Percentiles rank a stretch among this genome's conserved stretches.
phyloP scores from a whole-genome alignment of 176 grass and related monocot species.

The Aechmea fasciata region DNA sequence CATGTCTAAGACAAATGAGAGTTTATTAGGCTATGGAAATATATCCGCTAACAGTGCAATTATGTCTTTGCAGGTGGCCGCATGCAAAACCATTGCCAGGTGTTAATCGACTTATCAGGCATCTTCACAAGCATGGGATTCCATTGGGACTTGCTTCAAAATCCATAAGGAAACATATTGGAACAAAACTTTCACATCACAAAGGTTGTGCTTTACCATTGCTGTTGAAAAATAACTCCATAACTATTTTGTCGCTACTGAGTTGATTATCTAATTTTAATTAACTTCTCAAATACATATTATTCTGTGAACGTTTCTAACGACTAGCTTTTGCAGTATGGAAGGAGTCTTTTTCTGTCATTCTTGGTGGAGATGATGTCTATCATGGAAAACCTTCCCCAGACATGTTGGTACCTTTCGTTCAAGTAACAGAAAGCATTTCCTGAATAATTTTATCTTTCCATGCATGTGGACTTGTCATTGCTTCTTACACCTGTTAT shows the following conservation, averaged over 20 bases:
- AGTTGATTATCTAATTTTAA: neutral
- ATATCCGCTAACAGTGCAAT: slow-evolving; percentile 3
- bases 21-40: neutral
- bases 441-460: neutral
- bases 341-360: slow-evolving; percentile 65
- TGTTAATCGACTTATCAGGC: slow-evolving; percentile 57
- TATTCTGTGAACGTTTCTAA: neutral
- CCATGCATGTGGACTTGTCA: neutral
- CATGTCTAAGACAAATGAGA: neutral
- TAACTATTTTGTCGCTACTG: neutral
- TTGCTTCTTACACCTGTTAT: slow-evolving; percentile 11
- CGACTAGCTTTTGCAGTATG: slow-evolving; percentile 32
- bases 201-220: slow-evolving; percentile 25
- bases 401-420: slow-evolving; percentile 48
- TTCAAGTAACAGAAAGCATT: neutral
- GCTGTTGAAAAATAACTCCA: neutral
- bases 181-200: slow-evolving; percentile 46
- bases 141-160: slow-evolving; percentile 83
- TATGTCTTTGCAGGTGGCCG: slow-evolving; percentile 44
- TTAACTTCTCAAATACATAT: neutral
- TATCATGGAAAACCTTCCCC: slow-evolving; percentile 75
- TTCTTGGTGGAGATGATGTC: slow-evolving; percentile 81
- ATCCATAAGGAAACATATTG: slow-evolving; percentile 61
- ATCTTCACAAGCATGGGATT: slow-evolving; percentile 57
- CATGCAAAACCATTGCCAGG: slow-evolving; percentile 56